phyloP scores from a whole-genome alignment of 352 stramenopile genomes.

The Phytophthora vignae region DNA sequence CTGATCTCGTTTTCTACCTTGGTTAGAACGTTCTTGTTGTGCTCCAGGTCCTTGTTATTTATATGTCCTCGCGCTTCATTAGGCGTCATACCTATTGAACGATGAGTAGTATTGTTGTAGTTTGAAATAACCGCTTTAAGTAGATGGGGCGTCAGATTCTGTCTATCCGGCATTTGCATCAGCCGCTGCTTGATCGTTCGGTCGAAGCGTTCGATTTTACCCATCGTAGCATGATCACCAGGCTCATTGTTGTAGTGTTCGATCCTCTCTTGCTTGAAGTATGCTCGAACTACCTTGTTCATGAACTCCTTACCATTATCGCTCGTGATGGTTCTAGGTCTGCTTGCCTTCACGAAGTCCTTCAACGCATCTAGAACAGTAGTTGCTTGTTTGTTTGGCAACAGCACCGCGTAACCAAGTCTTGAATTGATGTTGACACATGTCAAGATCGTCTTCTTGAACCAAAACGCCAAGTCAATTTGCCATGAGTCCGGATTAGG shows the following conservation, averaged over 20 bases:
- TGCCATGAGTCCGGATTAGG: constrained; percentile 30
- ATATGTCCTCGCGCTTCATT: constrained; percentile 27
- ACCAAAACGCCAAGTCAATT: constrained; percentile 27
- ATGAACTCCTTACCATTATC: constrained; percentile 36
- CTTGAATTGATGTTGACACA: constrained; percentile 37
- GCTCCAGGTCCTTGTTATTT: constrained; percentile 4
- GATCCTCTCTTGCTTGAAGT: constrained; percentile 17
- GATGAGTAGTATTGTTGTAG: constrained; percentile 24
- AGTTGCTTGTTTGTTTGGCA: constrained; percentile 16
- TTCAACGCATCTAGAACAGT: constrained; percentile 19
- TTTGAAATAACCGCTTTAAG: constrained; percentile 19
- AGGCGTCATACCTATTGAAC: constrained; percentile 20
- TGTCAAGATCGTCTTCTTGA: constrained; percentile 12
- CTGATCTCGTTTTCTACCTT: too few species aligned
- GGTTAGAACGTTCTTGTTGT: constrained; percentile 17
- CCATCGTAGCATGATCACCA: constrained; percentile 32
- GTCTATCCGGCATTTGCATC: constrained; percentile 13
- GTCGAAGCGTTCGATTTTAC: constrained; percentile 39
- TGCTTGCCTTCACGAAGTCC: constrained; percentile 17
- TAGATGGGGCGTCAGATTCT: constrained; percentile 1
- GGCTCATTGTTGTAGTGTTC: constrained; percentile 34
- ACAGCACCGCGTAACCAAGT: constrained; percentile 22
- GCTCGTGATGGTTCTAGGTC: constrained; percentile 16
- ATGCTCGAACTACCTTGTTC: constrained; percentile 8
- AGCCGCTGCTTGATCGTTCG: constrained; percentile 29